These are phyloP conservation scores for Aspergillus ellipticus DNA, from an alignment of 495 filamentous ascomycete species.

Conservation along the genomic window DNA sequence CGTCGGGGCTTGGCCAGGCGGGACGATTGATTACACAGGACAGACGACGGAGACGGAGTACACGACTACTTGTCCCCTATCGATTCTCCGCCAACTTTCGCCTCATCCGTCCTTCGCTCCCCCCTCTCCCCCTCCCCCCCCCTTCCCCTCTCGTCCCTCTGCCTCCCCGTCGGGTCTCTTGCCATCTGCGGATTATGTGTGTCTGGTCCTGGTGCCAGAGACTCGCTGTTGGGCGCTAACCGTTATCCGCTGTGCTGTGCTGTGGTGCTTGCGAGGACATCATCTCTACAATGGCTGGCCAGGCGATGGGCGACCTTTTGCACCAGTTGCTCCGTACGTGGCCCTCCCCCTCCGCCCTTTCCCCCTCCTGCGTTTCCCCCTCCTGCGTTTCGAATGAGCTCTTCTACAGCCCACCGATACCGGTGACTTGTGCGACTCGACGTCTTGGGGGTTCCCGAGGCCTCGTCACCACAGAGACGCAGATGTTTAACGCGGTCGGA, in stretches of 20 bases:
- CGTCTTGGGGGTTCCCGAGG: background rate
- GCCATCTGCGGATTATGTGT: constrained; percentile 35
- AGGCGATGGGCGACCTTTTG: constrained; percentile 35
- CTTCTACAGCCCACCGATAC: background rate
- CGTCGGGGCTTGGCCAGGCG: constrained; percentile 11
- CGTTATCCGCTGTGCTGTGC: constrained; percentile 28
- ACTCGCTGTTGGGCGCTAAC: constrained; percentile 30
- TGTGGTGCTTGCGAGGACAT: constrained; percentile 22
- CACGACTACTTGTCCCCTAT: constrained; percentile 9
- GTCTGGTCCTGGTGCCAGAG: constrained; percentile 22
- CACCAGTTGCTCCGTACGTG: constrained; percentile 41
- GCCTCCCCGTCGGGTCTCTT: background rate
- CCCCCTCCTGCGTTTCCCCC: constrained; percentile 1
- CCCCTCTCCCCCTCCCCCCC: background rate
- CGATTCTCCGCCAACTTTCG: background rate
- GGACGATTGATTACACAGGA: constrained; percentile 3
- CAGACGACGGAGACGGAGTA: no score
- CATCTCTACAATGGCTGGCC: constrained; percentile 36
- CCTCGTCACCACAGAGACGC: background rate
- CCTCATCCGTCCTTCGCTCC: background rate
- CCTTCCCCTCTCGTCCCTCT: constrained; percentile 7
- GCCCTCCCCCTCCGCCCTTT: no score
- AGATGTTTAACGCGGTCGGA: background rate
- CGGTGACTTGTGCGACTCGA: no score
- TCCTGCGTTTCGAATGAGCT: background rate